These are phyloP conservation scores for Ascochyta pisi DNA, from an alignment of 2,329 filamentous ascomycete species.

Conservation along the genomic window DNA sequence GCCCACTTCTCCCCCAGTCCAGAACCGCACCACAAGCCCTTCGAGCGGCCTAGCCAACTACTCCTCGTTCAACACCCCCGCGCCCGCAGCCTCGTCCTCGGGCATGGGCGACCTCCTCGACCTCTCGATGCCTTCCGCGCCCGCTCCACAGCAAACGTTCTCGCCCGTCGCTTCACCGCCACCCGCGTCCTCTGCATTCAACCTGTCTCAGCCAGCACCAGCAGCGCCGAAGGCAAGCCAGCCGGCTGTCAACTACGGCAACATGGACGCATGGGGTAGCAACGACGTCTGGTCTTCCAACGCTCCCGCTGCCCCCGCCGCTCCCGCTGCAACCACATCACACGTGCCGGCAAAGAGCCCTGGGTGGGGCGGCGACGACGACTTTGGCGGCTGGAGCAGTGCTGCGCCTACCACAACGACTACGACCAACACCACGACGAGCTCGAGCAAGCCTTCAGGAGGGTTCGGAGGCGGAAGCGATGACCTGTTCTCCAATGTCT, in stretches of 20 bases:
- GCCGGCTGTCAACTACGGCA: slow-evolving; percentile 50
- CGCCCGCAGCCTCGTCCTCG: slow-evolving; percentile 54
- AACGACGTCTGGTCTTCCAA: slow-evolving; percentile 80
- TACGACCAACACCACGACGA: slow-evolving; percentile 41
- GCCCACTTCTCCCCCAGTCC: slow-evolving; percentile 59
- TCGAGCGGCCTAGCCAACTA: slow-evolving; percentile 67
- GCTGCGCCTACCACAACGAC: slow-evolving; percentile 66
- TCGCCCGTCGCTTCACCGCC: slow-evolving; percentile 43
- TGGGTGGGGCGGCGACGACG: slow-evolving; percentile 73
- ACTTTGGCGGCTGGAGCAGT: slow-evolving; percentile 95
- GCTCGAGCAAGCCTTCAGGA: slow-evolving; percentile 57
- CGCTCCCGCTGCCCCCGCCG: slow-evolving; percentile 60
- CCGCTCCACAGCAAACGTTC: slow-evolving; percentile 24
- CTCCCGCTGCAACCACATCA: slow-evolving; percentile 36
- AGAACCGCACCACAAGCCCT: slow-evolving; percentile 59
- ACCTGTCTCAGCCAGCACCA: slow-evolving; percentile 60
- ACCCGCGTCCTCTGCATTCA: slow-evolving; percentile 60
- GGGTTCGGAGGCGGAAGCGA: slow-evolving; percentile 67
- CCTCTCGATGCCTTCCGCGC: slow-evolving; percentile 55
- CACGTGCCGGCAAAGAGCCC: slow-evolving; percentile 56
- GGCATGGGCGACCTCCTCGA: slow-evolving; percentile 80
- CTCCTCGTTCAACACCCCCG: slow-evolving; percentile 68
- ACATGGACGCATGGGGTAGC: slow-evolving; percentile 81
- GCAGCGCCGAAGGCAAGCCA: slow-evolving; percentile 42
- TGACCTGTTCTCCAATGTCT: slow-evolving; percentile 95